These are phyloP conservation scores for sunflower (Helianthus annuus) DNA, from an alignment of 129 eudicot species.

Conservation along the genomic window HanXRQr2.0-SUNRISE NC_035445.2:143862341-143862840, in stretches of 20 bases:
- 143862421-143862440: no score
- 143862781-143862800: conserved; percentile 83
- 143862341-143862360: no score
- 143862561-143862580: conserved; percentile 72
- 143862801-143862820: conserved; percentile 47
- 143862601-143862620: conserved; percentile 51
- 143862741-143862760: conserved; percentile 32
- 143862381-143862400: no score
- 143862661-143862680: background rate
- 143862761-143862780: conserved; percentile 55
- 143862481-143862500: background rate
- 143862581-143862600: conserved; percentile 63
- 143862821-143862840: conserved; percentile 42
- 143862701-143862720: background rate
- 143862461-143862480: background rate
- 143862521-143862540: conserved; percentile 47
- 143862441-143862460: background rate
- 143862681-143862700: background rate
- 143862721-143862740: conserved; percentile 52
- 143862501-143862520: conserved; percentile 34
- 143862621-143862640: conserved; percentile 69
- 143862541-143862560: conserved; percentile 48
- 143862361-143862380: no score
- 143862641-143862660: conserved; percentile 1
- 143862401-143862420: no score